Evolutionary conservation across 78 protist species (phyloP).

Genomic region (Dictyostelium capitatum): DNA sequence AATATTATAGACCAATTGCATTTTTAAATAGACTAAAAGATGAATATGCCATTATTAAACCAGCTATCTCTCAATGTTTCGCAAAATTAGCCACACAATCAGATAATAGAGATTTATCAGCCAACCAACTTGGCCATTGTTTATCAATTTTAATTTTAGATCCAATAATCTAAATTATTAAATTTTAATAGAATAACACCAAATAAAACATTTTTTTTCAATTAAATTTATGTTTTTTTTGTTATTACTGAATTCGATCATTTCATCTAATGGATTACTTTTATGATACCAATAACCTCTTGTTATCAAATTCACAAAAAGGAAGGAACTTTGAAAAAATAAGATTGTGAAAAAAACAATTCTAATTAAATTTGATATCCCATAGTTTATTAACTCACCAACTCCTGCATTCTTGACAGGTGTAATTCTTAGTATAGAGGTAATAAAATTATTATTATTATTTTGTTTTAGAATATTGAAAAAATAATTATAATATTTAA

Average conservation of each 20-base stretch:
- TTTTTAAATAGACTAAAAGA: neutral
- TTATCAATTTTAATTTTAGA: neutral
- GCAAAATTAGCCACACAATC: neutral
- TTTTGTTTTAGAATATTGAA: neutral
- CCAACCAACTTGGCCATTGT: neutral
- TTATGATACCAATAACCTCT: too few species aligned
- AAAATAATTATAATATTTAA: neutral
- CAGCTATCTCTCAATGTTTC: neutral
- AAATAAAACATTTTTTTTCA: neutral
- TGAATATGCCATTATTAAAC: neutral
- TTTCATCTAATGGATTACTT: too few species aligned
- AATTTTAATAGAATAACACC: too few species aligned
- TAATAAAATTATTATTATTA: neutral
- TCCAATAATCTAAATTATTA: neutral
- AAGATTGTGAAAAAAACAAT: too few species aligned
- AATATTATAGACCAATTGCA: neutral
- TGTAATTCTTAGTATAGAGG: neutral
- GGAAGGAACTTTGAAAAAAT: too few species aligned
- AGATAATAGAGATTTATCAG: neutral
- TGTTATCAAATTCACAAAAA: too few species aligned
- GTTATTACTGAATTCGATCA: too few species aligned
- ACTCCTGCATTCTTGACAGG: neutral
- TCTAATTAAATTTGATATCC: too few species aligned
- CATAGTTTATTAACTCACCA: neutral
- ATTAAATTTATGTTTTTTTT: neutral